Base-by-base conservation (phyloP, 768 basidiomycete species). In the Hemileccinum rubropunctum region DNA sequence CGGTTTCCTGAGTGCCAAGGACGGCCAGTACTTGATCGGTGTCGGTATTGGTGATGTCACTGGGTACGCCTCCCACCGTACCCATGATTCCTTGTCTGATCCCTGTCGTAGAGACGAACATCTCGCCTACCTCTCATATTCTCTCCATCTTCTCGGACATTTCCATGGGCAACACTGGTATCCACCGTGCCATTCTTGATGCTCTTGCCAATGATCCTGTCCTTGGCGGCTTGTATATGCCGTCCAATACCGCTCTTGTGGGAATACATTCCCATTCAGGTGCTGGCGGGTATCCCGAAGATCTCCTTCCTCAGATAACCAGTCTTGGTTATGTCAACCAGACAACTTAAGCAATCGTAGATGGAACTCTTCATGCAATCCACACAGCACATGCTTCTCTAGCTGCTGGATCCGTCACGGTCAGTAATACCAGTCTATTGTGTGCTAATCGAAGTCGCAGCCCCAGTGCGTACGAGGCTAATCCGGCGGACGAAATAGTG, bases 111-210 rank as follows among this genome's bases (percentile, higher is more conserved):
- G 86, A 91, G 72, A 90, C 88, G 15, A 88, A 88, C 54, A 86
- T 89, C 13, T 62, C 52, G 26, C 68, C 84, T 3, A 66, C 75
- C 34, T 80, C 85, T 56, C 77, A 85, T 40, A 60, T 90, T 40
- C 80, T 90, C 20, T 86, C 88, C 62, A 81, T 90, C 66, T 89
- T 88, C 56, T 76, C 86, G 15, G 88, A 91, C 62, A 88, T 89
- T 44, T 86, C 82, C 36, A 88, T 90, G 84, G 88, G 88, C 11
- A 88, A 90, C 66, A 81, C 79, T 3, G 88, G 87, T 21, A 70
- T 88, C 33, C 83, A 87, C 28, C 81, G 86, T 23, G 78, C 80
- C 13, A 82, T 91, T 56, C 76, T 91, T 26, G 62, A 74, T 4
- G 68, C 77, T 35, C 75, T 91, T 10, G 74, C 81, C 7, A 54